These are phyloP conservation scores for Linum usitatissimum DNA, from an alignment of 345 rosid genomes.

Conservation along the genomic window DNA sequence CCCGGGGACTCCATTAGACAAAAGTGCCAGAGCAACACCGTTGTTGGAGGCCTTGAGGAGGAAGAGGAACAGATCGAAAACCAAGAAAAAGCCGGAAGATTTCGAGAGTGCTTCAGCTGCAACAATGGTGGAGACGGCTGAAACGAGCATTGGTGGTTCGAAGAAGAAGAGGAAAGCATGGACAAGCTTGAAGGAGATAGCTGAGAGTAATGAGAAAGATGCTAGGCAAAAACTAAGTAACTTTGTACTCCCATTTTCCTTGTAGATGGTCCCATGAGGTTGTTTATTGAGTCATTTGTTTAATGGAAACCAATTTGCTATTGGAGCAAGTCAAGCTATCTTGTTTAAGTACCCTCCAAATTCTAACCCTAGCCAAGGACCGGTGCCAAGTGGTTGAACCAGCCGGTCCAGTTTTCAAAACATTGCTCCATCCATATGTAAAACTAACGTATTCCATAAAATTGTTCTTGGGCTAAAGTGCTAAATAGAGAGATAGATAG, in stretches of 20 bases:
- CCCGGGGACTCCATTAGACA: constrained; percentile 26
- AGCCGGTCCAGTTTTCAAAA: too few relatives aligned
- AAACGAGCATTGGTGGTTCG: constrained; percentile 19
- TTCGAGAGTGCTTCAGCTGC: constrained; percentile 9
- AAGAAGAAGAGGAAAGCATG: constrained; percentile 42
- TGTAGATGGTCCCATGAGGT: neutral
- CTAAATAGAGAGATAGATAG: too few relatives aligned
- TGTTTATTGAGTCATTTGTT: too few relatives aligned
- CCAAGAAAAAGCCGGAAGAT: constrained; percentile 25
- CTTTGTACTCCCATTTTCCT: constrained; percentile 26
- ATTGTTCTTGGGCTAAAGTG: too few relatives aligned
- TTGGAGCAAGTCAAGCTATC: too few relatives aligned
- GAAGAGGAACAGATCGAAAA: constrained; percentile 32
- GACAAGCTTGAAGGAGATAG: constrained; percentile 44
- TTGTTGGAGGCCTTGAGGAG: constrained; percentile 33
- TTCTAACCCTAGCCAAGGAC: too few relatives aligned
- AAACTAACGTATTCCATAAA: too few relatives aligned
- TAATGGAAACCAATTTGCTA: too few relatives aligned
- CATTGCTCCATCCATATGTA: too few relatives aligned
- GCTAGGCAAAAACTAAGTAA: constrained; percentile 10
- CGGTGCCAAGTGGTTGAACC: too few relatives aligned
- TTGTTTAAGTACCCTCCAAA: too few relatives aligned
- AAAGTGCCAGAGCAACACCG: constrained; percentile 10
- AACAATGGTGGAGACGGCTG: neutral
- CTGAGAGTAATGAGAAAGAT: constrained; percentile 22